Conservation (phyloP, 495 filamentous ascomycete species). For the Terfezia boudieri region DNA sequence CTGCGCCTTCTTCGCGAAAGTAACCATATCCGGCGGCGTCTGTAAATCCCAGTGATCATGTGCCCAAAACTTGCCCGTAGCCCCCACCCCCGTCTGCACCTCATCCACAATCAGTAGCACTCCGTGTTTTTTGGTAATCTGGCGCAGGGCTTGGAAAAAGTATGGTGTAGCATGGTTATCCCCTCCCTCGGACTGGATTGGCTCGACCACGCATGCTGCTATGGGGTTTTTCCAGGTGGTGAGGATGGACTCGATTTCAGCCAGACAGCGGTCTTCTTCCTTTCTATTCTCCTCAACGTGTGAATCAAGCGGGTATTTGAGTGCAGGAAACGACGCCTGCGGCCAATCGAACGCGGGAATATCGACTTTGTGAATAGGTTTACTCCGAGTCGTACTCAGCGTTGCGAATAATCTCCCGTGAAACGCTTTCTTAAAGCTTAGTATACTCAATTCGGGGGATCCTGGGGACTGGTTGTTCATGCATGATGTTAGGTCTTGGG, state of each 20-base stretch:
- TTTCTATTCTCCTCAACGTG: slow-evolving; percentile 59
- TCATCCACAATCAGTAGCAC: slow-evolving; percentile 94
- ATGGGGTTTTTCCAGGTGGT: slow-evolving; percentile 46
- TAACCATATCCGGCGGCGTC: slow-evolving; percentile 89
- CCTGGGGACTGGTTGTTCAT: slow-evolving; percentile 79
- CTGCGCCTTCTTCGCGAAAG: slow-evolving; percentile 97
- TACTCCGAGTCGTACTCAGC: slow-evolving; percentile 81
- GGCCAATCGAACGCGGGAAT: slow-evolving; percentile 99
- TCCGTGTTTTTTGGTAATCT: slow-evolving; percentile 61
- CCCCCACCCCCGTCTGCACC: slow-evolving; percentile 90
- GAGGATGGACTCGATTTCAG: slow-evolving; percentile 74
- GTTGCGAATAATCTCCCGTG: slow-evolving; percentile 89
- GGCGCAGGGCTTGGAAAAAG: slow-evolving; percentile 80
- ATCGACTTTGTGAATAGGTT: slow-evolving; percentile 95
- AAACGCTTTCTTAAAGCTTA: slow-evolving; percentile 85
- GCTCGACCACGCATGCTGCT: slow-evolving; percentile 75
- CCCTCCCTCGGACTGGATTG: slow-evolving; percentile 93
- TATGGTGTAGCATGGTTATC: slow-evolving; percentile 92
- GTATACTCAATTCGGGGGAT: slow-evolving; percentile 64
- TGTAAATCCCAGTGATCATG: slow-evolving; percentile 89
- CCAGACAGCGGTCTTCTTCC: slow-evolving; percentile 68
- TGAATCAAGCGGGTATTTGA: slow-evolving; percentile 81
- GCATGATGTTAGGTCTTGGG: slow-evolving; percentile 49
- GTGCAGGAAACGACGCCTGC: slow-evolving; percentile 65
- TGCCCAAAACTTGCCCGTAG: slow-evolving; percentile 95